Percentiles rank a stretch among this genome's conserved stretches.
Evolutionary conservation across 2,329 filamentous ascomycete genomes (phyloP).

Genomic region (Clarireedia hainanense): DNA sequence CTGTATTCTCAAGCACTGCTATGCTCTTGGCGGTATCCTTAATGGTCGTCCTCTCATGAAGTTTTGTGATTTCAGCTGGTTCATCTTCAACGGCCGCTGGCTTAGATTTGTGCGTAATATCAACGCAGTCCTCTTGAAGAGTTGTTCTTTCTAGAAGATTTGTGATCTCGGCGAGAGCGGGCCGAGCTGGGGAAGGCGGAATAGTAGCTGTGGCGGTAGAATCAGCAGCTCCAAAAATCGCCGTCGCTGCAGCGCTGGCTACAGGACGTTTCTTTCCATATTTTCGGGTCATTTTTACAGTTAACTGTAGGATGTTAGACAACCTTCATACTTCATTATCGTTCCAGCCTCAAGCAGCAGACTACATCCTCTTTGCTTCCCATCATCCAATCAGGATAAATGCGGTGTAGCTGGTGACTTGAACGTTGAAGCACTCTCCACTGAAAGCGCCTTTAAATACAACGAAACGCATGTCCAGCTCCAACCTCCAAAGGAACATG

Average conservation of each 20-base stretch:
- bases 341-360: too few species aligned
- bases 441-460: too few species aligned
- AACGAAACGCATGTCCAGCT: too few species aligned
- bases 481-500: too few species aligned
- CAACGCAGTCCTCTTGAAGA: background rate
- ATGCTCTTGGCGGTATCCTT: too few species aligned
- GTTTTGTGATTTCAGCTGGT: background rate
- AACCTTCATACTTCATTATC: background rate
- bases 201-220: background rate
- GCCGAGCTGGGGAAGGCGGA: background rate
- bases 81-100: too few species aligned
- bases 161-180: background rate
- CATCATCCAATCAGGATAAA: too few species aligned
- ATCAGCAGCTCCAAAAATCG: constrained; percentile 10
- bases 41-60: background rate
- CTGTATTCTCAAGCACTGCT: too few species aligned
- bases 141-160: background rate
- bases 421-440: too few species aligned
- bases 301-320: background rate
- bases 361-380: too few species aligned
- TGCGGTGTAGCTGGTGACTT: too few species aligned
- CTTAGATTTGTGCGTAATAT: too few species aligned
- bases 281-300: constrained; percentile 4
- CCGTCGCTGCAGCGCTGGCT: constrained; percentile 7
- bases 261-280: constrained; percentile 15